Base-by-base conservation (phyloP, 257 asterid species). In the Pogostemon cablin region DNA sequence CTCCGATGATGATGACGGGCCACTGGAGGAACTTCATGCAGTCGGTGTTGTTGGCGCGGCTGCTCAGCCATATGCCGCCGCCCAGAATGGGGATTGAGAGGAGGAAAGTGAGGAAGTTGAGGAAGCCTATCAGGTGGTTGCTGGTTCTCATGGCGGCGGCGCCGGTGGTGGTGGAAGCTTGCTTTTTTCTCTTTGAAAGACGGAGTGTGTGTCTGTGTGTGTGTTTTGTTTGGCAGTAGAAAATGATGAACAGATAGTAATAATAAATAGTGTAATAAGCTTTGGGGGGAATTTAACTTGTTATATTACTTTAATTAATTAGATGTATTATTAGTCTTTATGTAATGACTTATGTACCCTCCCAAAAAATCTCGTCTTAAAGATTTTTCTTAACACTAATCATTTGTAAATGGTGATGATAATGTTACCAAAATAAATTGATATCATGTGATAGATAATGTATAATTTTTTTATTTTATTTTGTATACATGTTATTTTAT, bases 21-120 rank as follows among this genome's bases (percentile, higher is more conserved):
- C 98, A 92, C 80, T 92, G 98, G 17, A 92, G 95, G 85, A 92
- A 92, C 39, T 75, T 82, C 71, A 92, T 38, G 74, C 98, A 92
- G 77, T 92, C 98, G 72, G 96, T 90, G 87, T 81, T 87, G 90
- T 86, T 88, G 15, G 98, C 97, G 37, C 89, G 89, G 83, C 83
- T 83, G 84, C 97, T 87, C 69, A 92, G 87, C 98, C 98, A 90
- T 77, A 90, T 88, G 3, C 97, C 97, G 69, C 93, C 92, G 4
- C 93, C 92, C 3, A 90, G 77, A 57, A 90, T 83, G 62, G 98
- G 98, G 65, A 92, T 78, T 0, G 98, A 88, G 38, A 79, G 82
- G 62, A 85, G 80, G 80, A 85, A 85, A 0, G 95, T 86, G 0
- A 88, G 77, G 79, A 90, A 92, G 82, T 92, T 90, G 9, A 85